Base-by-base conservation (phyloP, 169 alveolate species). In the Cytauxzoon felis region DNA sequence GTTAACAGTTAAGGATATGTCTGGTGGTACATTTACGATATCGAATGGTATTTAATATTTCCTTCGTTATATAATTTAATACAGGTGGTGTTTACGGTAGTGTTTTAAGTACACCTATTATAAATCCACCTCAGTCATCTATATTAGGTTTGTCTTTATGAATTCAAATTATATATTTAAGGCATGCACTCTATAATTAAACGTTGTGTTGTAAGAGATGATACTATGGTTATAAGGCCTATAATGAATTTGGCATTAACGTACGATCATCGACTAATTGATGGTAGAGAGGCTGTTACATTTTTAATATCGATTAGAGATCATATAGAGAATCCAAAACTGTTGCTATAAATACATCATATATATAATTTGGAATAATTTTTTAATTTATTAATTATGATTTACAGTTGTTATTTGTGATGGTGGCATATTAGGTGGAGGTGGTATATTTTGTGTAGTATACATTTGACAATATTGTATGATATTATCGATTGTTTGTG, bases 281-380 rank as follows among this genome's bases (percentile, higher is more conserved):
- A 96, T 85, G 99, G 99, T 45, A 90, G 97, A 75, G 99, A 96
- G 70, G 98, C 98, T 18, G 99, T 93, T 19, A 93, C 94, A 27
- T 96, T 95, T 92, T 86, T 96, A 36, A 87, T 91, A 67, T 81
- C 91, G 56, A 89, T 96, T 41, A 91, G 88, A 58, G 94, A 92
- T 54, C 86, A 88, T 63, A 90, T 96, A 36, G 97, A 96, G 88
- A 95, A 94, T 82, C 98, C 98, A 16, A 59, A 70, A 33, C 60
- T 42, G 27, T 66, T 89, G 72, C 53, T 89, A 41, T n/a, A n/a
- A 61, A 76, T 16, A 82, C 69, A 42, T 73, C 60, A 43, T 7
- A 3, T 58, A 30, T 7, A 27, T 5, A 42, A 19, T 43, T 24
- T 48, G 5, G 18, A 8, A 18, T 23, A 51, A 5, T 51, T 21